phyloP scores from a whole-genome alignment of 257 asterid genomes.

The Linaria vulgaris region DNA sequence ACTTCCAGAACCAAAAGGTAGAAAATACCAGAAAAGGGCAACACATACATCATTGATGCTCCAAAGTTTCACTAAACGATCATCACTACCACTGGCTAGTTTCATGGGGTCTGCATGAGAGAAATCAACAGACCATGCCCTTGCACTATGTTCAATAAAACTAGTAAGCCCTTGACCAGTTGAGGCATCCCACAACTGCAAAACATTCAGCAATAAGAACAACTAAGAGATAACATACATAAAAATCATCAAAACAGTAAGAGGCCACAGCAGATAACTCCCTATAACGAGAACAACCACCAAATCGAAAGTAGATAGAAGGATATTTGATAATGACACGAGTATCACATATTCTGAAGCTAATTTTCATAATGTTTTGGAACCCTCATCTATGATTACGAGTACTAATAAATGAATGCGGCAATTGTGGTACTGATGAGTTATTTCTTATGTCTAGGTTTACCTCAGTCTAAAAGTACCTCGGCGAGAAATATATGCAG shows the following conservation, averaged over 20 bases:
- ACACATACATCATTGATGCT: slow-evolving; percentile 72
- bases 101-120: slow-evolving; percentile 76
- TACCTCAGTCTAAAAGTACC: slow-evolving; percentile 1
- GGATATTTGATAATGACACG: slow-evolving; percentile 6
- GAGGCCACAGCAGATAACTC: slow-evolving; percentile 7
- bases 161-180: slow-evolving; percentile 70
- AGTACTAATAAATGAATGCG: neutral
- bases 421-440: neutral
- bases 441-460: slow-evolving; percentile 5
- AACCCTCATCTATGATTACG: too few relatives aligned
- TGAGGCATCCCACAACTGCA: slow-evolving; percentile 93
- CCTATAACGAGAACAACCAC: neutral
- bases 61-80: slow-evolving; percentile 88
- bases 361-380: too few relatives aligned
- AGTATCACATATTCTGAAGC: neutral
- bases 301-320: neutral
- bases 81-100: slow-evolving; percentile 93
- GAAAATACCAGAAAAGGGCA: slow-evolving; percentile 25
- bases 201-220: slow-evolving; percentile 29
- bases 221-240: slow-evolving; percentile 22
- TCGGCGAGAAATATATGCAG: neutral
- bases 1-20: slow-evolving; percentile 17
- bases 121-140: slow-evolving; percentile 99
- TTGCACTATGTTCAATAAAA: slow-evolving; percentile 65
- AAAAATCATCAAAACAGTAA: slow-evolving; percentile 16